A percentile compares a stretch with the other conserved stretches of the same genome.
Evolutionary conservation across 257 asterid species (phyloP).

Genomic region (Scutellaria barbata): DNA sequence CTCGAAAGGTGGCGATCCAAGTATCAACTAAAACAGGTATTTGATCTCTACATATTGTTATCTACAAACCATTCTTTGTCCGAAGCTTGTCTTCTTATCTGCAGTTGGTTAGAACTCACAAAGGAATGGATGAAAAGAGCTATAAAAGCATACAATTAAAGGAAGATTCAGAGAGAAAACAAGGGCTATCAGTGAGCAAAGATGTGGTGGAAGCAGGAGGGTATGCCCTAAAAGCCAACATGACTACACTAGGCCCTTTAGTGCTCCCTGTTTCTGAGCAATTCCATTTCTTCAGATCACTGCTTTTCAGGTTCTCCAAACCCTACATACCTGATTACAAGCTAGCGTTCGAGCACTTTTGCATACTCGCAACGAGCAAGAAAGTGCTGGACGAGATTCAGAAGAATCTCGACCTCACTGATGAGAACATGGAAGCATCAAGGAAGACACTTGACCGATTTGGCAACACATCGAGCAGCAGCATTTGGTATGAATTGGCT

Average conservation of each 20-base stretch:
- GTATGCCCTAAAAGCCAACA: slow-evolving; percentile 70
- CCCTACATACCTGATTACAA: slow-evolving; percentile 72
- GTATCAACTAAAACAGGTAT: slow-evolving; percentile 68
- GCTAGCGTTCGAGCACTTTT: slow-evolving; percentile 64
- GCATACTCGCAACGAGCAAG: slow-evolving; percentile 67
- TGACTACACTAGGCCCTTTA: slow-evolving; percentile 67
- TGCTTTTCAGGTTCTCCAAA: slow-evolving; percentile 46
- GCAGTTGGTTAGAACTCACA: slow-evolving; percentile 73
- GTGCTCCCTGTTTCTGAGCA: slow-evolving; percentile 76
- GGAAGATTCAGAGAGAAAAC: slow-evolving; percentile 62
- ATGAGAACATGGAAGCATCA: slow-evolving; percentile 78
- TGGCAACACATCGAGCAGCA: slow-evolving; percentile 83
- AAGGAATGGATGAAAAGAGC: slow-evolving; percentile 58
- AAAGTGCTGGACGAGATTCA: slow-evolving; percentile 64
- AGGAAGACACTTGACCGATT: slow-evolving; percentile 72
- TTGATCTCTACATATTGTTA: background rate
- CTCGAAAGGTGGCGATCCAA: slow-evolving; percentile 61
- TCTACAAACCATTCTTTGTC: background rate
- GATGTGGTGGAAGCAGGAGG: slow-evolving; percentile 65
- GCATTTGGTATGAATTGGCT: slow-evolving; percentile 81
- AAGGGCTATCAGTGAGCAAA: slow-evolving; percentile 61
- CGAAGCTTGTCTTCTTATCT: background rate
- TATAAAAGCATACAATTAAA: slow-evolving; percentile 55
- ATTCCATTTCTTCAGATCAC: slow-evolving; percentile 59
- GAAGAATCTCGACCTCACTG: slow-evolving; percentile 62